These are phyloP conservation scores for Amaranthus palmeri DNA, from an alignment of 148 eudicot species.

Conservation along the genomic window DNA sequence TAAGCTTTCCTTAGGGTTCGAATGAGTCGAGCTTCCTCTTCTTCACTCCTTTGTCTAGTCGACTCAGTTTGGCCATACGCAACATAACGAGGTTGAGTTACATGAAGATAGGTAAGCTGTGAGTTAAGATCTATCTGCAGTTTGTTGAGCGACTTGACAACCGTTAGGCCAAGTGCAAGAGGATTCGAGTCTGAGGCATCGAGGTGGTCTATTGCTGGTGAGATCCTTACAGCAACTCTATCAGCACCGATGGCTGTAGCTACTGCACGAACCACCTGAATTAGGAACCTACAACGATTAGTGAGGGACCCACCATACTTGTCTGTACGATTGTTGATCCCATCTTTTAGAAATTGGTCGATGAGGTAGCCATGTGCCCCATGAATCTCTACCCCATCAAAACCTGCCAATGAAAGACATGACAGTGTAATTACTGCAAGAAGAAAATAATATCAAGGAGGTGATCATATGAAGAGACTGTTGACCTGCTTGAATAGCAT, in stretches of 20 bases:
- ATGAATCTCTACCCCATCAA: slow-evolving; percentile 89
- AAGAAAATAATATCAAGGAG: neutral
- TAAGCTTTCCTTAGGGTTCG: slow-evolving; percentile 52
- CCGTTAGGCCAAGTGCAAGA: slow-evolving; percentile 60
- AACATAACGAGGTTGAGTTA: slow-evolving; percentile 73
- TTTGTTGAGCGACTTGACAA: slow-evolving; percentile 56
- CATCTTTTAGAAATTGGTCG: slow-evolving; percentile 86
- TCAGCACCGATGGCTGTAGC: slow-evolving; percentile 59
- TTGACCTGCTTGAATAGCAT: slow-evolving; percentile 79
- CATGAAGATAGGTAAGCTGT: slow-evolving; percentile 53
- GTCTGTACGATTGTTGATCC: slow-evolving; percentile 71
- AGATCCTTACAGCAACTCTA: slow-evolving; percentile 60
- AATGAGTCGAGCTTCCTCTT: slow-evolving; percentile 53
- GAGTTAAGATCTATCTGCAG: slow-evolving; percentile 38
- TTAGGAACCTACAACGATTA: slow-evolving; percentile 68
- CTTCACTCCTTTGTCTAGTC: slow-evolving; percentile 36
- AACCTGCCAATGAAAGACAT: slow-evolving; percentile 40
- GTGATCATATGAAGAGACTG: neutral
- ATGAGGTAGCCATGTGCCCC: slow-evolving; percentile 92
- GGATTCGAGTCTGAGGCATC: slow-evolving; percentile 87
- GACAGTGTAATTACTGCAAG: neutral
- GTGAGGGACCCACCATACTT: slow-evolving; percentile 72
- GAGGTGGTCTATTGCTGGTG: slow-evolving; percentile 85
- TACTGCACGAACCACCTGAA: slow-evolving; percentile 53
- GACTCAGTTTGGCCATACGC: slow-evolving; percentile 62